Conservation (phyloP, 1,284 basidiomycete species). For the Pisolithus thermaeus region DNA sequence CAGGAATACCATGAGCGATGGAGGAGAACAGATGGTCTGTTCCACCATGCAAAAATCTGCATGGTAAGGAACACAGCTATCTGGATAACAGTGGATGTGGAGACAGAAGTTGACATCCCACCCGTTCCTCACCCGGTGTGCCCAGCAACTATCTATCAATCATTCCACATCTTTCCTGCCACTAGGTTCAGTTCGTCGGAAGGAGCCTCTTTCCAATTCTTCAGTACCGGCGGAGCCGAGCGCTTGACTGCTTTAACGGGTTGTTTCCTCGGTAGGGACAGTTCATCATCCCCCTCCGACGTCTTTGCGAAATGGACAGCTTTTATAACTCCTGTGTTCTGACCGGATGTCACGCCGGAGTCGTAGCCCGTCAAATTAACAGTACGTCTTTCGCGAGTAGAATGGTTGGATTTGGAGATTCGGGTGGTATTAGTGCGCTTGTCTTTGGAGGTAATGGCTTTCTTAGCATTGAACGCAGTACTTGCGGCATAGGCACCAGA, state of each 20-base stretch:
- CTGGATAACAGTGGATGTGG: not conserved
- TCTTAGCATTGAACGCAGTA: conserved; percentile 1
- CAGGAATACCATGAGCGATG: not conserved
- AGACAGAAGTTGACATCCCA: conserved; percentile 6
- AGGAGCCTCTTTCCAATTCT: not conserved
- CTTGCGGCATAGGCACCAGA: conserved; percentile 3
- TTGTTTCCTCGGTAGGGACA: conserved; percentile 12
- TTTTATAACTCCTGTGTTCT: too few relatives aligned
- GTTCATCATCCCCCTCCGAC: conserved; percentile 23
- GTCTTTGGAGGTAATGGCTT: conserved; percentile 5
- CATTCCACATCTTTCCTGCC: conserved; percentile 3
- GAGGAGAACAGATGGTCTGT: not conserved
- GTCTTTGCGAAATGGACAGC: too few relatives aligned
- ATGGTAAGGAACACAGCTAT: too few relatives aligned
- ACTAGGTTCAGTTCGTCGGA: conserved; percentile 24
- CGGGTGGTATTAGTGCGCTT: conserved; percentile 22
- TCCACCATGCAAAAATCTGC: too few relatives aligned
- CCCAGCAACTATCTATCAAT: conserved; percentile 1
- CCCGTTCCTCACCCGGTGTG: conserved; percentile 7
- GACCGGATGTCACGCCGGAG: too few relatives aligned
- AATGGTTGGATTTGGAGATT: conserved; percentile 19
- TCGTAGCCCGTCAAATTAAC: too few relatives aligned
- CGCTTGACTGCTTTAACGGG: conserved; percentile 40
- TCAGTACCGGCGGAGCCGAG: conserved; percentile 27
- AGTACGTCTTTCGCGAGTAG: not conserved